phyloP scores from a whole-genome alignment of 176 grass and related monocot genomes.

The Musa schizocarpa region DNA sequence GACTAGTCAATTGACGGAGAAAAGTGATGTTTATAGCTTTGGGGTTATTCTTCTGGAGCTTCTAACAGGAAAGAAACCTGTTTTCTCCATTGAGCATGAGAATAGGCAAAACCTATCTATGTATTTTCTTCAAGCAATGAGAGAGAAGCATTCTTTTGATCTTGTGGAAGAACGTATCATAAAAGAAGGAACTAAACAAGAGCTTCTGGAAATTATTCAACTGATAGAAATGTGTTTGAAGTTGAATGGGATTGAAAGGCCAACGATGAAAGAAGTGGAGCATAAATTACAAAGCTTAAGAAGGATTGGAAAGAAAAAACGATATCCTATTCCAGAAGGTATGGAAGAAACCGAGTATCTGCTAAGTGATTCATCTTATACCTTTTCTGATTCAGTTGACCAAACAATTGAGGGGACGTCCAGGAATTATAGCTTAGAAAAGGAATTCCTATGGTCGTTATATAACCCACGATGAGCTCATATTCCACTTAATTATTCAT shows the following conservation, averaged over 20 bases:
- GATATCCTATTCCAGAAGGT: not conserved
- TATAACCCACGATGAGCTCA: not conserved
- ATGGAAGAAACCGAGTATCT: not conserved
- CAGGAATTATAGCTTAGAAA: not conserved
- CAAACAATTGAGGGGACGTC: not conserved
- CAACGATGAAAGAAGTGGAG: constrained; percentile 5
- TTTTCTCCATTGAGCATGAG: not conserved
- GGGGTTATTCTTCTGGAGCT: not conserved
- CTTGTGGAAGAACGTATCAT: not conserved
- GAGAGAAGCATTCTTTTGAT: not conserved
- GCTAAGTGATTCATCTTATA: not conserved
- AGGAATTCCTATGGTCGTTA: not conserved
- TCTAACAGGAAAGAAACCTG: not conserved
- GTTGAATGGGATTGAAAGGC: not conserved
- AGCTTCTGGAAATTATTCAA: not conserved
- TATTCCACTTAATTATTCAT: not conserved
- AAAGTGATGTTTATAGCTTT: not conserved
- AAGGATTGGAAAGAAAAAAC: not conserved
- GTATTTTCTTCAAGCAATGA: not conserved
- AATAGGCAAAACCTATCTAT: not conserved
- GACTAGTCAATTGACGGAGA: not conserved
- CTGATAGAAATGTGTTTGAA: not conserved
- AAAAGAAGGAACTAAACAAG: not conserved
- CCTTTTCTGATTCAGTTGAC: not conserved
- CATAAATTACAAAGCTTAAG: not conserved